phyloP scores from a whole-genome alignment of 2,329 filamentous ascomycete species.

The Fusarium sp. region DNA sequence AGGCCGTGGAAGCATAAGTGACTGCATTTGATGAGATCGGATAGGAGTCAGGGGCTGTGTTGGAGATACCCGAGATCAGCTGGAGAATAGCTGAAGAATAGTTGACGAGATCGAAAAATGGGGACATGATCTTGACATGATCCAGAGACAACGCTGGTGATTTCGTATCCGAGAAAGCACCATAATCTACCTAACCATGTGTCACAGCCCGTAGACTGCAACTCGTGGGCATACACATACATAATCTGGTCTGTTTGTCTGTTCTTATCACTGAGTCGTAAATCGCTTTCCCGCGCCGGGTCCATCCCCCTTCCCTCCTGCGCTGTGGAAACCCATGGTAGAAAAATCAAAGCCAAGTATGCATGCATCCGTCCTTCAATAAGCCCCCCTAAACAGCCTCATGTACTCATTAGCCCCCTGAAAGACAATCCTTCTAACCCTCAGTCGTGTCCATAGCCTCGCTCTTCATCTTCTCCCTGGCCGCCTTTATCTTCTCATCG shows the following conservation, averaged over 20 bases:
- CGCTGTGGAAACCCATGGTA: conserved; percentile 10
- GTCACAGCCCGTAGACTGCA: conserved; percentile 7
- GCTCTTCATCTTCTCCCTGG: conserved; percentile 53
- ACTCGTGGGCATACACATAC: not conserved
- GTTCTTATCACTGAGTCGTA: conserved; percentile 1
- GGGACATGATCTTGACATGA: not conserved
- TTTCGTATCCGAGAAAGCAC: not conserved
- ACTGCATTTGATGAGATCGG: not conserved
- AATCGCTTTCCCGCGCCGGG: not conserved
- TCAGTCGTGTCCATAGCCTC: conserved; percentile 61
- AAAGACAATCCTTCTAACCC: conserved; percentile 37
- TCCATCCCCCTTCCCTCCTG: conserved; percentile 1
- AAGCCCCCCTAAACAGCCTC: not conserved
- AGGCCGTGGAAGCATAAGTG: conserved; percentile 8
- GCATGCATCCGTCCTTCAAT: not conserved
- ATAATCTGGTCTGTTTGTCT: conserved; percentile 9
- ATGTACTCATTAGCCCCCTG: not conserved
- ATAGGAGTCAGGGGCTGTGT: not conserved
- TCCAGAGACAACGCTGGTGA: not conserved
- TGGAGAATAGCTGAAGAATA: not conserved
- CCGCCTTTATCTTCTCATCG: conserved; percentile 61
- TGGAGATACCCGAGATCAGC: conserved; percentile 22
- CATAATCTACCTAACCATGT: conserved; percentile 17
- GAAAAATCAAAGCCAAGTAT: conserved; percentile 4
- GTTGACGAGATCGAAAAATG: not conserved